A percentile compares a stretch with the other conserved stretches of the same genome.
phyloP scores from a whole-genome alignment of 192 early-diverging fungal genomes.

The Backusella sp. region DNA sequence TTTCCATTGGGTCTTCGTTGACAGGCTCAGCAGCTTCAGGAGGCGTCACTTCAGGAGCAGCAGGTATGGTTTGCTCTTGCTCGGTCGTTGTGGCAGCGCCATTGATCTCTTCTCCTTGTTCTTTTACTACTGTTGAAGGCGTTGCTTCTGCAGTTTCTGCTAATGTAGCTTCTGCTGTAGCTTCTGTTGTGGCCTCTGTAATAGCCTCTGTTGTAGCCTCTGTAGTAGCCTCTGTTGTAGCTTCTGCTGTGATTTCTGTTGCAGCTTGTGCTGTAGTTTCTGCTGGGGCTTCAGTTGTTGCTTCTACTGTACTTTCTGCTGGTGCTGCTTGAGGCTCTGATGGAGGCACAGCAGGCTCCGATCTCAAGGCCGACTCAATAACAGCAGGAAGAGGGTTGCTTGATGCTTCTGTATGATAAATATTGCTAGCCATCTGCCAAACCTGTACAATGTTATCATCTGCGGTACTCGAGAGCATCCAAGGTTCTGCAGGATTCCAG shows the following conservation, averaged over 20 bases:
- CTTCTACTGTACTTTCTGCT: not conserved
- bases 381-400: not conserved
- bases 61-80: not conserved
- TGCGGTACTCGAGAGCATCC: conserved; percentile 92
- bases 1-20: not conserved
- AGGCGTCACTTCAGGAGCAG: not conserved
- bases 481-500: conserved; percentile 94
- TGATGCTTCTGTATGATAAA: not conserved
- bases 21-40: not conserved
- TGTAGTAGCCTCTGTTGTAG: not conserved
- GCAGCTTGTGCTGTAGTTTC: too few relatives aligned
- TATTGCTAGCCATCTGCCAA: conserved; percentile 84
- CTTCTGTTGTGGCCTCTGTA: not conserved
- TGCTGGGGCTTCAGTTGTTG: not conserved
- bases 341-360: not conserved
- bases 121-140: not conserved
- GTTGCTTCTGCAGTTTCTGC: not conserved
- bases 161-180: not conserved
- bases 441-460: conserved; percentile 99
- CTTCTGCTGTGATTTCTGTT: not conserved
- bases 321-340: not conserved
- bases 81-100: not conserved
- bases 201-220: not conserved
- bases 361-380: not conserved
- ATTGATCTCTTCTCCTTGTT: not conserved